Conservation (phyloP, 2,329 filamentous ascomycete genomes). For the Fusarium circinatum region DNA sequence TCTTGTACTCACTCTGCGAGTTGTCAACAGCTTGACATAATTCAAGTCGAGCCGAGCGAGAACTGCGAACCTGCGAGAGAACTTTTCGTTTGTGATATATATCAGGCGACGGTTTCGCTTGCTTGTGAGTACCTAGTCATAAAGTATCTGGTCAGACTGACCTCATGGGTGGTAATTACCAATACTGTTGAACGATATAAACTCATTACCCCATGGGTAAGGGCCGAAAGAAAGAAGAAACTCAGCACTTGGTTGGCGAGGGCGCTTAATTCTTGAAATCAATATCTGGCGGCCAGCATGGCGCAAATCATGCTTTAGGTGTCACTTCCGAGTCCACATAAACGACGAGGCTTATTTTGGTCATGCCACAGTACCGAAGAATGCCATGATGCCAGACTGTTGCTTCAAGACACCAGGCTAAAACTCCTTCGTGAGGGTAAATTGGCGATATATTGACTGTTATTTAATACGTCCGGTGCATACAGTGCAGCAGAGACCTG, state of each 20-base stretch:
- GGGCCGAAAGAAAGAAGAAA: background rate
- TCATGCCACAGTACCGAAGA: background rate
- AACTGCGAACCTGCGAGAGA: background rate
- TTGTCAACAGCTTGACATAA: background rate
- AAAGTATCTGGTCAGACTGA: background rate
- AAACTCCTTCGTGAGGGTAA: slow-evolving; percentile 1
- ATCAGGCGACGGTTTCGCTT: background rate
- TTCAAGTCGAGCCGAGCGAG: background rate
- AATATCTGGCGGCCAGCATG: background rate
- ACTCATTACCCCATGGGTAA: background rate
- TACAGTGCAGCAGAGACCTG: background rate
- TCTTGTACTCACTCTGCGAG: background rate
- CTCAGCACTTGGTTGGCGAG: background rate
- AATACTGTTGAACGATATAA: background rate
- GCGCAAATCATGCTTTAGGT: background rate
- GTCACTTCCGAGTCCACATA: slow-evolving; percentile 1
- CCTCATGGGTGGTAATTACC: background rate
- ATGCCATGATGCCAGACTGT: slow-evolving; percentile 1
- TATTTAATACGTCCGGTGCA: background rate
- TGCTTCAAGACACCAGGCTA: background rate
- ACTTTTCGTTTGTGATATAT: background rate
- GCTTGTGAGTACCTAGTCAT: background rate
- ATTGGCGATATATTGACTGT: background rate
- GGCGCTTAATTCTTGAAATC: background rate
- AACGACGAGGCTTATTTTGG: slow-evolving; percentile 5